phyloP scores from a whole-genome alignment of 768 basidiomycete species.

The Leccinum variicolor region DNA sequence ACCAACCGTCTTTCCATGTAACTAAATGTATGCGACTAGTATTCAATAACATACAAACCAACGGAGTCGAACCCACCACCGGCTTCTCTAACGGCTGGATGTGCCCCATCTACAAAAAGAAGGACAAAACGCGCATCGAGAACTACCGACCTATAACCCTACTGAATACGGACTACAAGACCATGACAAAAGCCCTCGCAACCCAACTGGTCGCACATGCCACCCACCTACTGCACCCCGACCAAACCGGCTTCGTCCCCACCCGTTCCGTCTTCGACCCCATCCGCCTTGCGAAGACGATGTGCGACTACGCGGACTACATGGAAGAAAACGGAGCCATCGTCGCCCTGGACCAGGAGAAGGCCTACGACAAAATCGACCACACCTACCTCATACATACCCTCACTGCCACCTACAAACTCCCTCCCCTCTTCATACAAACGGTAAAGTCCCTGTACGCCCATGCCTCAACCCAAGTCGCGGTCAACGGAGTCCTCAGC shows the following conservation, averaged over 20 bases:
- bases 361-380: slow-evolving; percentile 33
- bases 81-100: not conserved
- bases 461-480: not conserved
- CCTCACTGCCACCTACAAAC: not conserved
- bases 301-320: slow-evolving; percentile 16
- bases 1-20: not conserved
- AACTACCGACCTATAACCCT: slow-evolving; percentile 37
- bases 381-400: slow-evolving; percentile 26
- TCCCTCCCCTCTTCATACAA: not conserved
- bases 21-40: not conserved
- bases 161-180: slow-evolving; percentile 34
- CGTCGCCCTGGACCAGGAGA: slow-evolving; percentile 36
- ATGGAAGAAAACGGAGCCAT: slow-evolving; percentile 28
- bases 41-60: not conserved
- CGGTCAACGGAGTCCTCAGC: not conserved
- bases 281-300: slow-evolving; percentile 21
- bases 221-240: slow-evolving; percentile 8
- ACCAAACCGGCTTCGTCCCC: slow-evolving; percentile 40
- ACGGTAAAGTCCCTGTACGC: not conserved
- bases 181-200: slow-evolving; percentile 24
- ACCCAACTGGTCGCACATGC: slow-evolving; percentile 13
- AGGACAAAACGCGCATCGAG: not conserved
- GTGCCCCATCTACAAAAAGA: slow-evolving; percentile 1
- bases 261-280: slow-evolving; percentile 30
- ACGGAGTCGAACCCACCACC: not conserved